Evolutionary conservation across 2,329 filamentous ascomycete species (phyloP).

Genomic region (Calonectria henricotiae): DNA sequence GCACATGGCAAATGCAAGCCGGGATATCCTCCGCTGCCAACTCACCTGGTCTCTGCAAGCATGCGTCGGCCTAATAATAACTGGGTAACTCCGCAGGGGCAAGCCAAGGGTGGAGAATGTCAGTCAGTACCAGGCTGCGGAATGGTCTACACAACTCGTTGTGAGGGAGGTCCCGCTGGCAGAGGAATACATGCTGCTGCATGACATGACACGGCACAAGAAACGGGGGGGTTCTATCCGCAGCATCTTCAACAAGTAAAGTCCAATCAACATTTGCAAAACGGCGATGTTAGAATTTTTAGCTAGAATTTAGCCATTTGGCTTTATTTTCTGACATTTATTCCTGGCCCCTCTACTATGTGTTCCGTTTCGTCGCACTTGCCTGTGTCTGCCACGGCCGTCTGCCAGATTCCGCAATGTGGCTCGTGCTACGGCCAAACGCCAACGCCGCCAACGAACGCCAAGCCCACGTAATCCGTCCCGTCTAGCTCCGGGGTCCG

Average conservation of each 20-base stretch:
- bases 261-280: too few relatives aligned
- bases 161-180: not conserved
- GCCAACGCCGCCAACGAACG: not conserved
- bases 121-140: not conserved
- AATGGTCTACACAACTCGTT: not conserved
- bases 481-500: slow-evolving; percentile 19
- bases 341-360: not conserved
- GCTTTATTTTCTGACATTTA: too few relatives aligned
- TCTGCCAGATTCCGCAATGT: slow-evolving; percentile 7
- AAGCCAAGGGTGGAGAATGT: not conserved
- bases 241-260: too few relatives aligned
- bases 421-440: slow-evolving; percentile 23
- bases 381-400: slow-evolving; percentile 7
- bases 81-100: slow-evolving; percentile 18
- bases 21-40: slow-evolving; percentile 15
- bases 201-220: not conserved
- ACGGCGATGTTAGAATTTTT: too few relatives aligned
- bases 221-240: too few relatives aligned
- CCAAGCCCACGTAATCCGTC: slow-evolving; percentile 19
- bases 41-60: slow-evolving; percentile 14
- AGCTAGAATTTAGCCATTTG: too few relatives aligned
- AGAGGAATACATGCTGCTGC: not conserved
- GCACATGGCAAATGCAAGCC: slow-evolving; percentile 17
- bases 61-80: slow-evolving; percentile 16
- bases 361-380: slow-evolving; percentile 1